These are phyloP conservation scores for Taphrina populina DNA, from an alignment of 1,139 yeast species.

Conservation along the genomic window DNA sequence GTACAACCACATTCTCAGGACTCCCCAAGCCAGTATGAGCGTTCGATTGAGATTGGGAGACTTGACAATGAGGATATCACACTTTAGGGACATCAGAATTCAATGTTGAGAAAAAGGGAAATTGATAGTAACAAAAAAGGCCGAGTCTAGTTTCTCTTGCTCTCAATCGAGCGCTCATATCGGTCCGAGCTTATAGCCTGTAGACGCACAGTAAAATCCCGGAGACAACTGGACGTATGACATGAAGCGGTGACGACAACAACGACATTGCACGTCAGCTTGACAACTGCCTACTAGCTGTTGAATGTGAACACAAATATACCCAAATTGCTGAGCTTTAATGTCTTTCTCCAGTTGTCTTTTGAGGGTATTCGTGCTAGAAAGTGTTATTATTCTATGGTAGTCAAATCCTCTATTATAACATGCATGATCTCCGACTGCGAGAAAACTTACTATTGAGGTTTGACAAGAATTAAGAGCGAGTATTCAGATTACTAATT, in stretches of 20 bases:
- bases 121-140: constrained; percentile 23
- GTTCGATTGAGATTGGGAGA: not conserved
- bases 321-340: constrained; percentile 28
- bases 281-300: constrained; percentile 27
- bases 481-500: too few relatives aligned
- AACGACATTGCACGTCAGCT: constrained; percentile 30
- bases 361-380: too few relatives aligned
- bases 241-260: constrained; percentile 15
- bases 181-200: not conserved
- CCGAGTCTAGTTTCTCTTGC: constrained; percentile 4
- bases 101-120: constrained; percentile 24
- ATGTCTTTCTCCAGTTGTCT: too few relatives aligned
- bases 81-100: constrained; percentile 29
- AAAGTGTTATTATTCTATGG: not conserved
- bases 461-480: too few relatives aligned
- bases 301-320: constrained; percentile 9
- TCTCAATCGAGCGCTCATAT: not conserved
- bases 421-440: too few relatives aligned
- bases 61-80: constrained; percentile 22
- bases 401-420: too few relatives aligned
- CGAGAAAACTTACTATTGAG: too few relatives aligned
- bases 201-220: too few relatives aligned
- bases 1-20: too few relatives aligned
- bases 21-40: too few relatives aligned
- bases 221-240: too few relatives aligned